phyloP scores from a whole-genome alignment of 2,329 filamentous ascomycete species.

The Exserohilum rostratum region DNA sequence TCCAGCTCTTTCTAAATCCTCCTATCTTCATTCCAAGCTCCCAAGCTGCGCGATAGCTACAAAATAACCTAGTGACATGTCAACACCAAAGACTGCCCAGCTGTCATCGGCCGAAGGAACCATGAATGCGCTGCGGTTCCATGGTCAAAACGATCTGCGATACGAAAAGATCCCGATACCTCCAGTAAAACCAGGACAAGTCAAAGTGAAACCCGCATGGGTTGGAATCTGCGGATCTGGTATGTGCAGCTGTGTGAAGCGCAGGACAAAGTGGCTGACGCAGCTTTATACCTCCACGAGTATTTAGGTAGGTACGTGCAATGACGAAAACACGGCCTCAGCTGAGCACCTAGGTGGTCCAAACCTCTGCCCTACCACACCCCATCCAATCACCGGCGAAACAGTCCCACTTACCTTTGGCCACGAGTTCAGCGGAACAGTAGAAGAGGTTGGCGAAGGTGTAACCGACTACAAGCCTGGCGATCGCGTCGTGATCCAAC shows the following conservation, averaged over 20 bases:
- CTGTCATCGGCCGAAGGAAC: slow-evolving; percentile 29
- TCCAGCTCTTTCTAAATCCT: slow-evolving; percentile 2
- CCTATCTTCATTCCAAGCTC: neutral
- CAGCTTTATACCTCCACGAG: slow-evolving; percentile 52
- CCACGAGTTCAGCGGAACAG: slow-evolving; percentile 59
- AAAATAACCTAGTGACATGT: neutral
- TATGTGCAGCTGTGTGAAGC: slow-evolving; percentile 10
- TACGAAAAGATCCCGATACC: slow-evolving; percentile 53
- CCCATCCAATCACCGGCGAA: slow-evolving; percentile 61
- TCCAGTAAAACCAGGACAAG: slow-evolving; percentile 48
- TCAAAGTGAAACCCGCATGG: slow-evolving; percentile 52
- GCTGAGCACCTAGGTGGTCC: slow-evolving; percentile 45
- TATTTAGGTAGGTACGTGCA: slow-evolving; percentile 43
- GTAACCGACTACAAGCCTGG: slow-evolving; percentile 57
- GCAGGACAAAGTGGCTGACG: slow-evolving; percentile 5
- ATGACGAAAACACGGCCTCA: slow-evolving; percentile 1
- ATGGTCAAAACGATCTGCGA: slow-evolving; percentile 53
- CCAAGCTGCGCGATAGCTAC: neutral
- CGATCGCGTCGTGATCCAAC: slow-evolving; percentile 57
- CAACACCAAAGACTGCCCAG: slow-evolving; percentile 16
- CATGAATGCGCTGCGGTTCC: slow-evolving; percentile 56
- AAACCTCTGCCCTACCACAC: slow-evolving; percentile 58
- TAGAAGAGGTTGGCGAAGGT: slow-evolving; percentile 60
- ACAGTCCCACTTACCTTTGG: slow-evolving; percentile 59
- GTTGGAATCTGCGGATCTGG: slow-evolving; percentile 53